phyloP scores from a whole-genome alignment of 345 rosid species.

The Gossypium thurberi region DNA sequence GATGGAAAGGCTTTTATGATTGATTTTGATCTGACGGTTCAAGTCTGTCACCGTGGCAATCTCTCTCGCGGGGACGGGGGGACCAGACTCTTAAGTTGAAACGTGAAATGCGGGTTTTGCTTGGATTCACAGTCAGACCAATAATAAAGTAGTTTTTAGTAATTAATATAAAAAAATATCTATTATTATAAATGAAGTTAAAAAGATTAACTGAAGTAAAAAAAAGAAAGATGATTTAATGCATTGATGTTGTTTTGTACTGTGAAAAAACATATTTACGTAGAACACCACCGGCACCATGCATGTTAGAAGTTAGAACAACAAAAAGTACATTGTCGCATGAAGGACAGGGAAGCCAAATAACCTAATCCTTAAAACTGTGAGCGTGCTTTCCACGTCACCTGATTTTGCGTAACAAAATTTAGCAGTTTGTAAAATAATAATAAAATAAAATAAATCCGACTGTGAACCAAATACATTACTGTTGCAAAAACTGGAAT shows the following conservation, averaged over 20 bases:
- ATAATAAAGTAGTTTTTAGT: not conserved
- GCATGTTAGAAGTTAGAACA: not conserved
- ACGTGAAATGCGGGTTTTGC: constrained; percentile 20
- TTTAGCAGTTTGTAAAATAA: not conserved
- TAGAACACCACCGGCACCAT: not conserved
- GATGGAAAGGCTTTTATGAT: constrained; percentile 14
- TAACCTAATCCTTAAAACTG: constrained; percentile 15
- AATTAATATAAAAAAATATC: not conserved
- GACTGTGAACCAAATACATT: not conserved
- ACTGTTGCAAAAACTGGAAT: too few species aligned
- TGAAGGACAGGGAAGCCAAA: not conserved
- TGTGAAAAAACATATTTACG: not conserved
- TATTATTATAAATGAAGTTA: too few species aligned
- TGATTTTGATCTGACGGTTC: constrained; percentile 33
- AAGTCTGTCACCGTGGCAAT: constrained; percentile 15
- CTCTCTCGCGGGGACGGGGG: not conserved
- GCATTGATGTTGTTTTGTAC: not conserved
- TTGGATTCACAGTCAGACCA: not conserved
- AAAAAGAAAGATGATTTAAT: too few species aligned
- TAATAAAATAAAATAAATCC: not conserved
- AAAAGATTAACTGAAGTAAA: too few species aligned
- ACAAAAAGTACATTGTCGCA: constrained; percentile 3
- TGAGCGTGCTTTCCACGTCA: constrained; percentile 67
- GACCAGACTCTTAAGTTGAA: not conserved
- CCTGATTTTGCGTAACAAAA: not conserved